Conservation (phyloP, 176 grass and related monocot genomes). For the sorghum (Sorghum bicolor) region Sorghum_bicolor_NCBIv3 NC_012870.2:27152501-27153000, state of each 20-base stretch:
- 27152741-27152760: background rate
- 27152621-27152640: conserved; percentile 42
- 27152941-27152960: background rate
- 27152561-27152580: background rate
- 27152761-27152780: background rate
- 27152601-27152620: background rate
- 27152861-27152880: background rate
- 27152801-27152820: background rate
- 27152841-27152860: background rate
- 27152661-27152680: conserved; percentile 28
- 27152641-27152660: conserved; percentile 39
- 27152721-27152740: conserved; percentile 28
- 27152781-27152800: background rate
- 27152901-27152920: background rate
- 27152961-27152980: background rate
- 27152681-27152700: conserved; percentile 33
- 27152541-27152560: background rate
- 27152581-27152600: background rate
- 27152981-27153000: background rate
- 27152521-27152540: conserved; percentile 47
- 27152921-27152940: background rate
- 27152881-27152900: background rate
- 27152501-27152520: conserved; percentile 64
- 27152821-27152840: background rate
- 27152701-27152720: conserved; percentile 29